phyloP scores from a whole-genome alignment of 129 eudicot species.

The Flaveria sonorensis region DNA sequence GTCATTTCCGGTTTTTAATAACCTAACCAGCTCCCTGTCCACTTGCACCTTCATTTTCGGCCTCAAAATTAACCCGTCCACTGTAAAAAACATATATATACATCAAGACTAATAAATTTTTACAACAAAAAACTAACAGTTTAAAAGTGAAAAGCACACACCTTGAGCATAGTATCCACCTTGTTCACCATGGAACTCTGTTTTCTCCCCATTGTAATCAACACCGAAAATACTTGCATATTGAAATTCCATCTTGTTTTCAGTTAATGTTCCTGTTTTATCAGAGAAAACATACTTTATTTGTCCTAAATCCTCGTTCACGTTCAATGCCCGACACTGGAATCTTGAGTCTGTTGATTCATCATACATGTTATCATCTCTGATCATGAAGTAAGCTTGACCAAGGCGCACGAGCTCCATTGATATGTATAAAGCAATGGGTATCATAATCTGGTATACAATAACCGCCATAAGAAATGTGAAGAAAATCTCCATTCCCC shows the following conservation, averaged over 20 bases:
- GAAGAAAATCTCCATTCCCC: slow-evolving; percentile 81
- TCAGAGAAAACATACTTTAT: slow-evolving; percentile 90
- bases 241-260: slow-evolving; percentile 97
- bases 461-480: slow-evolving; percentile 86
- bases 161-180: slow-evolving; percentile 63
- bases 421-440: slow-evolving; percentile 89
- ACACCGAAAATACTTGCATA: slow-evolving; percentile 82
- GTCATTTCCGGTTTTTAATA: slow-evolving; percentile 45
- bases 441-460: slow-evolving; percentile 91
- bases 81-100: slow-evolving; percentile 36
- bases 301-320: slow-evolving; percentile 94
- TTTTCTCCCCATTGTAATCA: slow-evolving; percentile 56
- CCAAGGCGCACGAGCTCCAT: slow-evolving; percentile 97
- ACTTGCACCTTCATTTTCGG: slow-evolving; percentile 79
- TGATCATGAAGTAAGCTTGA: slow-evolving; percentile 91
- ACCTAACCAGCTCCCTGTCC: slow-evolving; percentile 58
- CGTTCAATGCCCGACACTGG: slow-evolving; percentile 91
- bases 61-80: slow-evolving; percentile 60
- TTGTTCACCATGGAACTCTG: slow-evolving; percentile 46
- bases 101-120: slow-evolving; percentile 9
- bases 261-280: slow-evolving; percentile 92
- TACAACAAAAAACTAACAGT: neutral
- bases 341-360: slow-evolving; percentile 60
- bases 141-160: slow-evolving; percentile 9
- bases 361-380: slow-evolving; percentile 66